Evolutionary conservation across 1,139 yeast genomes (phyloP).

Genomic region (Blastobotrys niveus): DNA sequence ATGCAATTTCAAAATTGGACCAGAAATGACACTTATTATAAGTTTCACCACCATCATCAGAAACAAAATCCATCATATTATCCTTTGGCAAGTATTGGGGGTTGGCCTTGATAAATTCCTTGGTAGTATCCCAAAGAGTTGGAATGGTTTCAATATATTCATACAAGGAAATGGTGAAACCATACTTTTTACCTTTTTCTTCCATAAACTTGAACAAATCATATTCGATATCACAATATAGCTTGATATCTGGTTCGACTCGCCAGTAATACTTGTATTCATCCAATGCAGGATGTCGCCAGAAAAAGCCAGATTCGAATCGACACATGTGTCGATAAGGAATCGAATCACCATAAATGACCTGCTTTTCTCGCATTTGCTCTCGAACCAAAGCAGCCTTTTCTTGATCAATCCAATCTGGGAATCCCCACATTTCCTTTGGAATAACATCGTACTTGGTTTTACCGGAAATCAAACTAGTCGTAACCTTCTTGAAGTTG

Average conservation of each 20-base stretch:
- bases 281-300: conserved; percentile 64
- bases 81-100: conserved; percentile 54
- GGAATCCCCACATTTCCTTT: conserved; percentile 69
- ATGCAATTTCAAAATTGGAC: conserved; percentile 87
- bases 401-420: conserved; percentile 58
- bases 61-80: conserved; percentile 63
- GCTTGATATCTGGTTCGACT: conserved; percentile 85
- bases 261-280: conserved; percentile 91
- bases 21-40: conserved; percentile 87
- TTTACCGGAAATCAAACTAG: conserved; percentile 51
- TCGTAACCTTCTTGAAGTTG: conserved; percentile 44
- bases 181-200: conserved; percentile 67
- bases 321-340: conserved; percentile 88
- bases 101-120: conserved; percentile 55
- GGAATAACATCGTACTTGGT: conserved; percentile 65
- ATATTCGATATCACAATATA: conserved; percentile 75
- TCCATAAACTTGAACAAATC: conserved; percentile 82
- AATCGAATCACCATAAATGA: conserved; percentile 63
- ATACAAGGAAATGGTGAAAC: conserved; percentile 77
- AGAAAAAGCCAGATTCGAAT: conserved; percentile 87
- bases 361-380: conserved; percentile 42
- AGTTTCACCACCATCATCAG: conserved; percentile 57
- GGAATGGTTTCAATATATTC: conserved; percentile 78
- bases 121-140: conserved; percentile 76
- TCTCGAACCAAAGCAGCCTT: conserved; percentile 54